These are phyloP conservation scores for Dactylellina drechsleri DNA, from an alignment of 2,329 filamentous ascomycete genomes.

Conservation along the genomic window DNA sequence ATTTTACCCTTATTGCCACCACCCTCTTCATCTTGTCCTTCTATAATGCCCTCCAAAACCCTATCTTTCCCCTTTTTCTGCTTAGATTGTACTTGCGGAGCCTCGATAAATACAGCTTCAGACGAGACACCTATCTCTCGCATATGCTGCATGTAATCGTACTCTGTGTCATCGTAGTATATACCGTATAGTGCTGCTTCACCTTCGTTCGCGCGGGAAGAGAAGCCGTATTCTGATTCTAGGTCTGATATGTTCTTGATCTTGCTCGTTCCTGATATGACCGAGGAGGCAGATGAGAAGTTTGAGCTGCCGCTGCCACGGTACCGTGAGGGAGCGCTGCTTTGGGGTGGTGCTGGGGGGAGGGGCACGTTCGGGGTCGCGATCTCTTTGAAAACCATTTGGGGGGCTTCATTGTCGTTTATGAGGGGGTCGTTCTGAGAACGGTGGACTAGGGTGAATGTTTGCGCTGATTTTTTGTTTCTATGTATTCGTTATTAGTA, in stretches of 20 bases:
- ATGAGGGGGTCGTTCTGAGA: constrained; percentile 97
- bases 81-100: constrained; percentile 67
- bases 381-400: constrained; percentile 86
- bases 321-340: constrained; percentile 4
- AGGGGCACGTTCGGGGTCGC: constrained; percentile 61
- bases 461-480: constrained; percentile 90
- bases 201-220: constrained; percentile 87
- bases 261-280: constrained; percentile 65
- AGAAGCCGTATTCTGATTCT: constrained; percentile 74
- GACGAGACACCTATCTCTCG: constrained; percentile 80
- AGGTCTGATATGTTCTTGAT: constrained; percentile 80
- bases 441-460: constrained; percentile 93
- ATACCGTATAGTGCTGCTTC: constrained; percentile 94
- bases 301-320: constrained; percentile 12
- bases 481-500: constrained; percentile 61
- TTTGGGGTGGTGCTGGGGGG: constrained; percentile 9
- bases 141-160: constrained; percentile 99
- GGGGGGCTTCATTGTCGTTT: constrained; percentile 86
- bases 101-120: constrained; percentile 84
- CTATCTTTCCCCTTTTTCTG: constrained; percentile 62
- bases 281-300: constrained; percentile 57
- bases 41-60: constrained; percentile 17
- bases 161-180: constrained; percentile 92
- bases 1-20: constrained; percentile 73
- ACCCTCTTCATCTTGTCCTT: constrained; percentile 32